Evolutionary conservation across 768 basidiomycete species (phyloP), one percentile per base, ranked within the genome.

Genomic region (Naematelia aurantialba): DNA sequence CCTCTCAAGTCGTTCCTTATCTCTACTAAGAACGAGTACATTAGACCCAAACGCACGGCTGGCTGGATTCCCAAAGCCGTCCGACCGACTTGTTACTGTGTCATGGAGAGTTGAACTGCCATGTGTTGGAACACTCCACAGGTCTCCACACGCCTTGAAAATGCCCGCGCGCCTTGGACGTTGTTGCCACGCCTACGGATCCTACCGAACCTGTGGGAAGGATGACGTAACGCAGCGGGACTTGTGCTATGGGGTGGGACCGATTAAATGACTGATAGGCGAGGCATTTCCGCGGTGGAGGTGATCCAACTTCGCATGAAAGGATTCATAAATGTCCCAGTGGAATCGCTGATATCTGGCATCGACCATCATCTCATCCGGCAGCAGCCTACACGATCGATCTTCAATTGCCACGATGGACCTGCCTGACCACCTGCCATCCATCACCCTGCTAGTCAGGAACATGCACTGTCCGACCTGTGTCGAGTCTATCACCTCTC

Each of bases 391-490:
- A 39, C 8, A 39, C 17, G 34, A 8, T 17, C 34, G 17, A 39
- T 39, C 34, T 39, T 39, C n/a, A n/a, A n/a, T n/a, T n/a, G n/a
- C n/a, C 5, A 51, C 29, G 49, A 21, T 30, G 30, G 48, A 50
- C 24, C 29, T 52, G 4, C 52, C 52, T 5, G 17, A 19, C 52
- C 52, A 52, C 19, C 4, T 21, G 3, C 19, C 63, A 4, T 56
- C 52, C 12, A 50, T 60, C 27, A 58, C 58, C 1, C 62, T 69
- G 11, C 46, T 69, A 3, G 59, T 69, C 51, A 31, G 29, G n/a
- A 72, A 72, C 58, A 65, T 72, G 67, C 70, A 72, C 57, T 72
- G 70, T 55, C 68, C 70, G 3, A 67, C 70, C 19, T 72, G 70
- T 49, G 55, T 56, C 46, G 61, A 64, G 21, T 54, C 62, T n/a